Percentiles rank a stretch among this genome's conserved stretches.
Evolutionary conservation across 140 eudicot genomes (phyloP).

Genomic region (Cichorium intybus): DNA sequence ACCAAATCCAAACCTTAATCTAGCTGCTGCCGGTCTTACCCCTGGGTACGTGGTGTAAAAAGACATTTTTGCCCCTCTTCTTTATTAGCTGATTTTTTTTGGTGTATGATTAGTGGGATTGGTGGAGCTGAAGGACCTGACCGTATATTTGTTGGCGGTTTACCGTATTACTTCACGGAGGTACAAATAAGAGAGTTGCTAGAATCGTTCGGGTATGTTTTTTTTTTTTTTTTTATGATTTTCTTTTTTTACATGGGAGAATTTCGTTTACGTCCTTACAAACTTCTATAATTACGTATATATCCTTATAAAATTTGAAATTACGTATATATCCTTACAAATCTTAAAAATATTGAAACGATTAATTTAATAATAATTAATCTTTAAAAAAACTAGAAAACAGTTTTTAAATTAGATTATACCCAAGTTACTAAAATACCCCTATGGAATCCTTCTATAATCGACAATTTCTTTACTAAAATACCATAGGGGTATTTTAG

Average conservation of each 20-base stretch:
- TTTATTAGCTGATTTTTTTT: background rate
- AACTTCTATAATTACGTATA: too few relatives aligned
- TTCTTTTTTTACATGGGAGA: background rate
- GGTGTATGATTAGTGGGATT: conserved; percentile 43
- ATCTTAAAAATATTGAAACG: too few relatives aligned
- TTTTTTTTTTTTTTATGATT: background rate
- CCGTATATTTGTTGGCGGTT: conserved; percentile 93
- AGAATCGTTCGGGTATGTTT: conserved; percentile 81
- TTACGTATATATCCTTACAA: too few relatives aligned
- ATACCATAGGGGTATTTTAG: too few relatives aligned
- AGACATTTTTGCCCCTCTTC: background rate
- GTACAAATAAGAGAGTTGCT: conserved; percentile 80
- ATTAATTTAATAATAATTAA: too few relatives aligned
- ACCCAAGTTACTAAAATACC: too few relatives aligned
- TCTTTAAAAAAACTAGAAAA: too few relatives aligned
- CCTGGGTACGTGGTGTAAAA: conserved; percentile 61
- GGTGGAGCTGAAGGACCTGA: conserved; percentile 90
- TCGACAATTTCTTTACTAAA: too few relatives aligned
- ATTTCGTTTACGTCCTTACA: too few relatives aligned
- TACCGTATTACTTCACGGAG: conserved; percentile 85
- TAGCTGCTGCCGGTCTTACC: conserved; percentile 91
- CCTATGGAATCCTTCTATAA: too few relatives aligned
- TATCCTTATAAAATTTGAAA: too few relatives aligned
- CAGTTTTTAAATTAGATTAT: too few relatives aligned
- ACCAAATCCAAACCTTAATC: conserved; percentile 82